Evolutionary conservation across 495 filamentous ascomycete genomes (phyloP).

Genomic region (Lasiosphaeris hirsuta): DNA sequence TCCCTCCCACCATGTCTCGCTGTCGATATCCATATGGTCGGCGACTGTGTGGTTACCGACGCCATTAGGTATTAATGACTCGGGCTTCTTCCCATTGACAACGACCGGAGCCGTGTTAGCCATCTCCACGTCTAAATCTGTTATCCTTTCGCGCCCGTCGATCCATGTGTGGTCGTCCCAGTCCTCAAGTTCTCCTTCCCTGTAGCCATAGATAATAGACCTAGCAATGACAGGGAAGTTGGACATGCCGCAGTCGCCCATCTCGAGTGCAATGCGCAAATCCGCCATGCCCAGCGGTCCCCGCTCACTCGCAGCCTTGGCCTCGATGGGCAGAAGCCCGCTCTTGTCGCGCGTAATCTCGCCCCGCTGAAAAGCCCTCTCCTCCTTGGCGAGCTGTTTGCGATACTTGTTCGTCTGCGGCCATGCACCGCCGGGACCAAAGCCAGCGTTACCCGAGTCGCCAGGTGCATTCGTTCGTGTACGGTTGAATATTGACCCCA

Average conservation of each 20-base stretch:
- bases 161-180: slow-evolving; percentile 51
- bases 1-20: slow-evolving; percentile 72
- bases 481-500: slow-evolving; percentile 72
- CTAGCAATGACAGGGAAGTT: slow-evolving; percentile 73
- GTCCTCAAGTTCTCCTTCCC: slow-evolving; percentile 72
- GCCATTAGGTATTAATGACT: slow-evolving; percentile 35
- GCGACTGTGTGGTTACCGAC: slow-evolving; percentile 39
- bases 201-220: slow-evolving; percentile 65
- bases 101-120: slow-evolving; percentile 27
- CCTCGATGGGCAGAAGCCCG: slow-evolving; percentile 73
- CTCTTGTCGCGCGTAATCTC: slow-evolving; percentile 65
- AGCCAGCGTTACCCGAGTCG: slow-evolving; percentile 50
- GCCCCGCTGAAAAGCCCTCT: slow-evolving; percentile 61
- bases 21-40: slow-evolving; percentile 59
- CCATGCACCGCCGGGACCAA: slow-evolving; percentile 61
- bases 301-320: slow-evolving; percentile 63
- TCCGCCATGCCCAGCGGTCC: slow-evolving; percentile 73
- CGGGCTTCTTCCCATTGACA: slow-evolving; percentile 20
- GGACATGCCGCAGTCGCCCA: slow-evolving; percentile 69
- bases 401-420: slow-evolving; percentile 78
- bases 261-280: slow-evolving; percentile 67
- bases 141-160: slow-evolving; percentile 32
- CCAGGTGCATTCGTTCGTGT: slow-evolving; percentile 75
- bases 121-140: slow-evolving; percentile 24
- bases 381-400: slow-evolving; percentile 67